A percentile compares a stretch with the other conserved stretches of the same genome.
Conservation (phyloP, 371 early-diverging fungal species). For the Rhizopus microsporus region DNA sequence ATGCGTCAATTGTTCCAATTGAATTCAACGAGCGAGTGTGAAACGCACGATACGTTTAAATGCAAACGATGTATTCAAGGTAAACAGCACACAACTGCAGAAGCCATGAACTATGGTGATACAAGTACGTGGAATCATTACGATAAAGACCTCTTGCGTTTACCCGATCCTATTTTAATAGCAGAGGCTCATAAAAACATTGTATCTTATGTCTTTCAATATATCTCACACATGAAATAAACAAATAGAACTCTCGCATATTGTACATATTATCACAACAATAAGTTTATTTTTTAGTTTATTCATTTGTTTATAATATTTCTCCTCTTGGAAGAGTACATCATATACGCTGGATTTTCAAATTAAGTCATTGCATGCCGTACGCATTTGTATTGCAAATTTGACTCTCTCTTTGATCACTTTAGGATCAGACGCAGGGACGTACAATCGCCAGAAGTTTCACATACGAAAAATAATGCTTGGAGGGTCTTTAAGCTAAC, state of each 20-base stretch:
- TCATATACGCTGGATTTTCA: too few species aligned
- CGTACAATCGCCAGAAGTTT: constrained; percentile 3
- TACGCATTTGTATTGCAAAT: too few species aligned
- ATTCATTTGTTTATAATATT: too few species aligned
- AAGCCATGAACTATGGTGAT: constrained; percentile 74
- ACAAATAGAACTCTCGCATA: not conserved
- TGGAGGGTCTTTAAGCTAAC: constrained; percentile 3
- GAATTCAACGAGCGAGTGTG: constrained; percentile 77
- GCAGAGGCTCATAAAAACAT: constrained; percentile 69
- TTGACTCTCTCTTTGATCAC: not conserved
- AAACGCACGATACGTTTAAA: constrained; percentile 96
- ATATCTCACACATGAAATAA: constrained; percentile 71
- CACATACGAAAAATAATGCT: constrained; percentile 1
- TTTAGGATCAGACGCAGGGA: constrained; percentile 3
- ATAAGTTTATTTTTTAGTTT: too few species aligned
- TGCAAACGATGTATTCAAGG: constrained; percentile 87
- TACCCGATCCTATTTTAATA: constrained; percentile 77
- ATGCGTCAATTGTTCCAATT: constrained; percentile 87
- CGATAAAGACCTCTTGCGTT: constrained; percentile 64
- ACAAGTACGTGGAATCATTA: constrained; percentile 90
- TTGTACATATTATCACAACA: too few species aligned
- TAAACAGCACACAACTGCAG: constrained; percentile 72
- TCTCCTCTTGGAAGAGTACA: too few species aligned
- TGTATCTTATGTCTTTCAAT: constrained; percentile 92
- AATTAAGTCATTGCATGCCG: too few species aligned